Conservation (phyloP, 208 protist species). For the Crithidia sp. region DNA sequence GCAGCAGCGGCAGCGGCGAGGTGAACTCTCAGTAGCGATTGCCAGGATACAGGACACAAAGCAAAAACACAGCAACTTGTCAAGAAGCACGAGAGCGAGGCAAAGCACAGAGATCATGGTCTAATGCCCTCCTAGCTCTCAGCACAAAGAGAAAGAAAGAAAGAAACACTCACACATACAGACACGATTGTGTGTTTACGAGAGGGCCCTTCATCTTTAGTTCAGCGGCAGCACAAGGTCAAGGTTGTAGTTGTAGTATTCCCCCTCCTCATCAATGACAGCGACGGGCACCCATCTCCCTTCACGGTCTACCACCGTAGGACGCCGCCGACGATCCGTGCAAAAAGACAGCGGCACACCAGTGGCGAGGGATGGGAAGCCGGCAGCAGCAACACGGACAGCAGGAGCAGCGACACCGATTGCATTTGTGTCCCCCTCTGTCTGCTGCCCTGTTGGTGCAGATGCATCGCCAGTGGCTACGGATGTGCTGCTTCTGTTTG, state of each 20-base stretch:
- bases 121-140: no score
- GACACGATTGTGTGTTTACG: not conserved
- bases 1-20: no score
- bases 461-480: no score
- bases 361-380: not conserved
- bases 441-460: not conserved
- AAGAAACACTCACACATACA: not conserved
- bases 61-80: no score
- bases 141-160: conserved; percentile 3
- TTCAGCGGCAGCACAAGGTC: conserved; percentile 9
- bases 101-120: no score
- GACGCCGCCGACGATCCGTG: conserved; percentile 5
- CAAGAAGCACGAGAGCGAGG: not conserved
- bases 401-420: not conserved
- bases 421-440: not conserved
- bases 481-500: no score
- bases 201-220: not conserved
- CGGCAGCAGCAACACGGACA: not conserved
- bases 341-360: conserved; percentile 9
- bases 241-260: conserved; percentile 23
- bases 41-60: no score
- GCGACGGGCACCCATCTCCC: conserved; percentile 16
- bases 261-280: conserved; percentile 9
- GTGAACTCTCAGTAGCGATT: no score
- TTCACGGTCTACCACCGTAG: conserved; percentile 6